Evolutionary conservation across 1,284 basidiomycete genomes (phyloP).

Genomic region (Cryptococcus neoformans): DNA sequence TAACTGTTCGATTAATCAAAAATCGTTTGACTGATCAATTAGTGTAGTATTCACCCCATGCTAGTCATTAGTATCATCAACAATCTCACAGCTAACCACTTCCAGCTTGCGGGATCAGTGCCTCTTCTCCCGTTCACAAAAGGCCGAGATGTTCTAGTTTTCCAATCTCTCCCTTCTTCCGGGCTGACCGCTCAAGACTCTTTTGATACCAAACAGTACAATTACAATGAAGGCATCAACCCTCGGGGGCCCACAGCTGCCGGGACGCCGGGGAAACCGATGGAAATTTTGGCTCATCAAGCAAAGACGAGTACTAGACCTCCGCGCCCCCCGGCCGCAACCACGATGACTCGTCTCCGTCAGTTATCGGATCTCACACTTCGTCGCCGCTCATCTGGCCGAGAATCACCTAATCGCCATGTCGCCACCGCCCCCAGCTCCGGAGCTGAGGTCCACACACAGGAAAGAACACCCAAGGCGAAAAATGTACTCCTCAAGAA

Average conservation of each 20-base stretch:
- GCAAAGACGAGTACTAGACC: neutral
- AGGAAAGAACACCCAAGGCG: conserved; percentile 7
- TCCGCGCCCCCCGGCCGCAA: neutral
- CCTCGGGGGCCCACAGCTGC: neutral
- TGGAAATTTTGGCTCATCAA: neutral
- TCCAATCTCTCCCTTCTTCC: conserved; percentile 28
- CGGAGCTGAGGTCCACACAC: neutral
- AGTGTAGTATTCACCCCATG: conserved; percentile 30
- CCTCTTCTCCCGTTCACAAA: conserved; percentile 30
- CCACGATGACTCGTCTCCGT: neutral
- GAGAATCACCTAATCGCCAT: conserved; percentile 10
- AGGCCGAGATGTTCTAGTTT: conserved; percentile 41
- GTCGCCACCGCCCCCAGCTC: neutral
- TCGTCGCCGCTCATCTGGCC: conserved; percentile 2
- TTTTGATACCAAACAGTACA: conserved; percentile 11
- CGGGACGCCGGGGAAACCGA: neutral
- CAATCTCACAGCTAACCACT: conserved; percentile 26
- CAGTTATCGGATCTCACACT: too few species aligned
- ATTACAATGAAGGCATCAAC: neutral
- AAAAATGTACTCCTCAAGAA: conserved; percentile 29
- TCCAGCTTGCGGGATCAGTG: conserved; percentile 29
- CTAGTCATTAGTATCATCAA: conserved; percentile 34
- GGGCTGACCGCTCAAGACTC: conserved; percentile 28
- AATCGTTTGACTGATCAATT: neutral
- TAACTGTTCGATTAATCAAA: neutral